Base-by-base conservation (phyloP, 108 stramenopile species). In the Stephanodiscus minutulus region DNA sequence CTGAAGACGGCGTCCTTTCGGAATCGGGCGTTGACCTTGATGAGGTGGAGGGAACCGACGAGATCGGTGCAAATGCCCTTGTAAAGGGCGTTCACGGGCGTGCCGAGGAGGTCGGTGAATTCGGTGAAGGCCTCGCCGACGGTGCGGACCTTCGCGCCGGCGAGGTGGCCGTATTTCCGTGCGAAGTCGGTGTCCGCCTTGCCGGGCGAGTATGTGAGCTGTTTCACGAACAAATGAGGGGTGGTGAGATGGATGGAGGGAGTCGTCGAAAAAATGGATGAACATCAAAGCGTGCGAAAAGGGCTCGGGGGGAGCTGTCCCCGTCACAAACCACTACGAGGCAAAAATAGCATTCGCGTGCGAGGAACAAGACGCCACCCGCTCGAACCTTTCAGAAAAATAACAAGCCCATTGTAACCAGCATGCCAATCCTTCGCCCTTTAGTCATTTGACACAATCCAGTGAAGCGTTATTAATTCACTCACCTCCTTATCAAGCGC, bases 21-120 rank as follows among this genome's bases (percentile, higher is more conserved):
- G 85, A 96, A 97, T 37, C 97, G 92, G 21, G 97, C 97, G 61
- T 96, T 96, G 59, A 96, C 94, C 63, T 89, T 83, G 54, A 90
- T 90, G 41, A 97, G 76, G 73, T 97, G 97, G 41, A 93, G 88
- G 47, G 94, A 95, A 69, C 93, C 94, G 15, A 97, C 93, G 73
- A 94, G 82, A 70, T 97, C 97, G 15, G 94, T 94, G 61, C 95
- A 87, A 68, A 91, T 85, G 22, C 91, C 94, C 70, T 96, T 95
- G 91, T 94, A 96, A 52, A 96, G 85, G 25, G 95, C 90, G 68
- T 95, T 91, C 64, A 97, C 79, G 22, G 91, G 79, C 44, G 70
- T 85, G 12, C 94, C 93, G 13, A 94, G 81, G n/a, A 84, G 68
- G 25, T 82, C 77, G 57, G 92, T 91, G 72, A 97, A 97, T 41